phyloP scores from a whole-genome alignment of 805 yeast genomes.

The Saccharomycopsis javanensis region DNA sequence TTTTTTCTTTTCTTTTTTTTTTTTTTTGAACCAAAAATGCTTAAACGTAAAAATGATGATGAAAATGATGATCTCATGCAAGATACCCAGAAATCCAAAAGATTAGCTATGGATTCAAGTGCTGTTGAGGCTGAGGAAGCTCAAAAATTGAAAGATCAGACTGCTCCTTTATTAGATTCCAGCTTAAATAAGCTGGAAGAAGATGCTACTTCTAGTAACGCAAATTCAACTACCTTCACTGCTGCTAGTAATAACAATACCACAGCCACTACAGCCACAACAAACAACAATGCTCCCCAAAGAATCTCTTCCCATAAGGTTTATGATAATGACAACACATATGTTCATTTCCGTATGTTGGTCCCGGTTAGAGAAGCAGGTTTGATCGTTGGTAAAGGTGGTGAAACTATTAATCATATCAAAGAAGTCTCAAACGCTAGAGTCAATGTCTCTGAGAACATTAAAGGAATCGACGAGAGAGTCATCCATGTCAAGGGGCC shows the following conservation, averaged over 20 bases:
- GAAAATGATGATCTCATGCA: constrained; percentile 33
- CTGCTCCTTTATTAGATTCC: constrained; percentile 30
- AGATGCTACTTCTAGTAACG: not conserved
- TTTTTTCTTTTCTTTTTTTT: too few species aligned
- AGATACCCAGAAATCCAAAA: constrained; percentile 31
- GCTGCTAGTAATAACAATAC: not conserved
- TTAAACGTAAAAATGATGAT: constrained; percentile 66
- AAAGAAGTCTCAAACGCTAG: constrained; percentile 55
- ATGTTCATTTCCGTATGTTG: constrained; percentile 61
- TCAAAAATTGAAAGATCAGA: constrained; percentile 33
- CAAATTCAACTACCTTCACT: not conserved
- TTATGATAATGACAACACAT: constrained; percentile 35
- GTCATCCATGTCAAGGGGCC: constrained; percentile 66
- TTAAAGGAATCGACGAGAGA: constrained; percentile 63
- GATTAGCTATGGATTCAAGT: constrained; percentile 65
- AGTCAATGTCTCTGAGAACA: constrained; percentile 63
- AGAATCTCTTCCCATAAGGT: constrained; percentile 32
- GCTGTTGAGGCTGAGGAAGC: constrained; percentile 36
- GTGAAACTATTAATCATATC: constrained; percentile 59
- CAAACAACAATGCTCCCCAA: constrained; percentile 20
- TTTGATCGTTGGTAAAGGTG: constrained; percentile 66
- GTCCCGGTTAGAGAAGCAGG: constrained; percentile 72
- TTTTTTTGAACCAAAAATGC: constrained; percentile 24
- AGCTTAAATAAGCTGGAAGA: not conserved
- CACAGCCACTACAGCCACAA: constrained; percentile 1